A percentile compares a stretch with the other conserved stretches of the same genome.
These are phyloP conservation scores for Carnegiea gigantea DNA, from an alignment of 179 eudicot species.

Conservation along the genomic window DNA sequence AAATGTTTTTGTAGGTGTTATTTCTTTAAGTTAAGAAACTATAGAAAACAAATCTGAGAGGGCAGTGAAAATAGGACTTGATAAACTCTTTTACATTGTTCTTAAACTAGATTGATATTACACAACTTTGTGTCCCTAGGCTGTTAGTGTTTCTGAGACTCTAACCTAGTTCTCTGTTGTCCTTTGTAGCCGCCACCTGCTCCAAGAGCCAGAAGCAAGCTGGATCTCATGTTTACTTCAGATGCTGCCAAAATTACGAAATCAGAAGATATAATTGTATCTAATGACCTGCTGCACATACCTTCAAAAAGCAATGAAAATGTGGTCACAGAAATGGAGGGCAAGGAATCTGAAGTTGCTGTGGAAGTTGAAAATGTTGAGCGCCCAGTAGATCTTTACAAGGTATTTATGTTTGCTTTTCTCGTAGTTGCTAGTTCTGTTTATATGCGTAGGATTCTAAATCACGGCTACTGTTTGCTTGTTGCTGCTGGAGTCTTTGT, in stretches of 20 bases:
- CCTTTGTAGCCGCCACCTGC: constrained; percentile 71
- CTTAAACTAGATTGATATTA: no score
- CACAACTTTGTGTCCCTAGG: neutral
- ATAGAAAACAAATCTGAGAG: no score
- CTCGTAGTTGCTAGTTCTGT: neutral
- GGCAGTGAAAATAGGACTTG: no score
- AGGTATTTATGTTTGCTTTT: constrained; percentile 44
- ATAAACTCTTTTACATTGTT: no score
- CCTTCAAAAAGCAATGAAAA: constrained; percentile 28
- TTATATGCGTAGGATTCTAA: neutral
- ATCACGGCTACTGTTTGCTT: neutral
- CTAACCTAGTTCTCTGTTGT: constrained; percentile 15
- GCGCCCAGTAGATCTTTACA: constrained; percentile 94
- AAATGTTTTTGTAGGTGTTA: no score
- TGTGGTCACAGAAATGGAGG: constrained; percentile 29
- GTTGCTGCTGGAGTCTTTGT: neutral
- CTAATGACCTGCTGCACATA: constrained; percentile 24
- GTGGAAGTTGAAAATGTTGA: constrained; percentile 76
- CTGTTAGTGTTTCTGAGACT: neutral
- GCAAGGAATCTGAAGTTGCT: constrained; percentile 44
- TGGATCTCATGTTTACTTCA: constrained; percentile 75
- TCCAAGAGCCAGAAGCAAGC: constrained; percentile 74
- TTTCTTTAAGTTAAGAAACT: no score
- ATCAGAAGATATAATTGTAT: constrained; percentile 32
- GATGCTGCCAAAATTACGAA: constrained; percentile 46